A percentile compares a stretch with the other conserved stretches of the same genome.
These are phyloP conservation scores for Debaryomyces coudertii DNA, from an alignment of 1,139 yeast genomes.

Conservation along the genomic window DNA sequence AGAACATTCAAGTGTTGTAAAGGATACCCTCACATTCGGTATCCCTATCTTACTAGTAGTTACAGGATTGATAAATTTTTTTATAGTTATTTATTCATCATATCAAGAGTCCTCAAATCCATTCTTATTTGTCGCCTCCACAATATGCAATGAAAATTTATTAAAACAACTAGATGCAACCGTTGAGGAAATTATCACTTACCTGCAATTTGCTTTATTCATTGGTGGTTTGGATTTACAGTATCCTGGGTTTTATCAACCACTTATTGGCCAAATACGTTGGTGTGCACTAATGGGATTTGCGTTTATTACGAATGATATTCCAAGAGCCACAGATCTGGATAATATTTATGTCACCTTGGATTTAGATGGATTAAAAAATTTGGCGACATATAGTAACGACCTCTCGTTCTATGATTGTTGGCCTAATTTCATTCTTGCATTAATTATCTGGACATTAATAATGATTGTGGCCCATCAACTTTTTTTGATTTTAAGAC, in stretches of 20 bases:
- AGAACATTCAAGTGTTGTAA: conserved; percentile 34
- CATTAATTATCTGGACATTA: conserved; percentile 33
- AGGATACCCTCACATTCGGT: conserved; percentile 40
- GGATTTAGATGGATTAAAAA: conserved; percentile 35
- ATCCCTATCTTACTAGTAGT: conserved; percentile 45
- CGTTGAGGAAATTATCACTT: conserved; percentile 49
- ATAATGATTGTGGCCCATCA: conserved; percentile 28
- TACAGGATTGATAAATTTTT: conserved; percentile 44
- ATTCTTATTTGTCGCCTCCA: conserved; percentile 59
- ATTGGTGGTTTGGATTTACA: conserved; percentile 57
- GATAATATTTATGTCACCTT: conserved; percentile 43
- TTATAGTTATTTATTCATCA: conserved; percentile 54
- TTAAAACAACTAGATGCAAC: conserved; percentile 62
- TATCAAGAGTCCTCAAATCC: conserved; percentile 67
- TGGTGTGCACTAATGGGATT: conserved; percentile 45
- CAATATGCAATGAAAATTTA: conserved; percentile 61
- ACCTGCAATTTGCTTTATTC: conserved; percentile 62
- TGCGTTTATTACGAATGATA: conserved; percentile 17
- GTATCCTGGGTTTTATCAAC: conserved; percentile 70
- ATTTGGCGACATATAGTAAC: conserved; percentile 33
- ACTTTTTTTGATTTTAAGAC: conserved; percentile 23
- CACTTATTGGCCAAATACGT: conserved; percentile 44
- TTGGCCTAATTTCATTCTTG: conserved; percentile 51
- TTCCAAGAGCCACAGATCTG: conserved; percentile 17
- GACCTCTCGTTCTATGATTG: conserved; percentile 27